Base-by-base conservation (phyloP, 2,329 filamentous ascomycete genomes). In the Biscogniauxia marginata region DNA sequence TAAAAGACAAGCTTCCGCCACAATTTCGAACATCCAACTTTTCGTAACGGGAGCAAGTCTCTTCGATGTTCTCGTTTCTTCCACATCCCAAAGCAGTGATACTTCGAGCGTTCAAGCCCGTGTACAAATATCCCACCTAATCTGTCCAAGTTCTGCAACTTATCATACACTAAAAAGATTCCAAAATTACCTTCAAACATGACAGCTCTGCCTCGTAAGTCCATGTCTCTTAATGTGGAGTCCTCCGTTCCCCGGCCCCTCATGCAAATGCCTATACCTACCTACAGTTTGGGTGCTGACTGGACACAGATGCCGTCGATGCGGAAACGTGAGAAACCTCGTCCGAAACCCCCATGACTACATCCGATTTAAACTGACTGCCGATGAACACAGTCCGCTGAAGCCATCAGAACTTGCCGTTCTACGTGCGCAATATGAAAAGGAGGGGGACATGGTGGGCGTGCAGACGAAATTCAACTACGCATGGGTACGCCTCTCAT, bases 391-490 rank as follows among this genome's bases (percentile, higher is more conserved):
- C 66, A 95, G 91, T 71, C 90, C 95, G 65, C 84, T 99, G 61
- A 96, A 95, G 77, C 86, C 91, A 55, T 89, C 91, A 50, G 95
- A 99, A 76, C 88, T 99, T 58, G 87, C 93, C 74, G 95, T 98
- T 61, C 83, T 99, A 53, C 90, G 93, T 63, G 82, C 90, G 58
- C 95, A 99, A 74, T 99, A 95, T 73, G 93, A 98, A 73, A 96
- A 96, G 73, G 95, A 99, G 77, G 95, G 93, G 65, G 91, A 96
- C 69, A 96, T 96, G 80, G 93, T 96, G 59, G 93, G 93, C 58
- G 85, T 99, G 44, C 95, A 99, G 76, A 99, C 95, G 60, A 98
- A 98, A 74, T 99, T 99, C 84, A 99, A 99, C 85, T 98, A 93
- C 75, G 93, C 95, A 71, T 99, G 95, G 95, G 92, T 96, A 84